A percentile compares a stretch with the other conserved stretches of the same genome.
phyloP scores from a whole-genome alignment of 306 rosid genomes.

The Quercus gilva region DNA sequence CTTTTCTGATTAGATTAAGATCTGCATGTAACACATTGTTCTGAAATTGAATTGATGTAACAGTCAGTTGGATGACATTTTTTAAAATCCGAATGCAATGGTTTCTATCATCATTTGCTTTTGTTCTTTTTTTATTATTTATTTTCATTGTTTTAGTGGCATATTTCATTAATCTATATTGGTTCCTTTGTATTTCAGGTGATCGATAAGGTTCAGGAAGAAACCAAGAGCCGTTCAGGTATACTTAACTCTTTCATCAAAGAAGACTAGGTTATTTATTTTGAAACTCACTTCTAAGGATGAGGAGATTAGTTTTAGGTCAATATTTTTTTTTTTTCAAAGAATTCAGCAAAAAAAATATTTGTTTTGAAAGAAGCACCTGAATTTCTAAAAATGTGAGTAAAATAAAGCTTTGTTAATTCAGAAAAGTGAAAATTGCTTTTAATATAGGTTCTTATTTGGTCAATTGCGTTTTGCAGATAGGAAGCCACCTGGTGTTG shows the following conservation, averaged over 20 bases:
- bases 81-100: neutral
- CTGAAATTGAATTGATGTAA: neutral
- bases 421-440: neutral
- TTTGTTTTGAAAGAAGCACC: neutral
- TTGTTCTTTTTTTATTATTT: neutral
- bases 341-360: neutral
- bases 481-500: constrained; percentile 96
- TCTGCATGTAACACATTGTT: neutral
- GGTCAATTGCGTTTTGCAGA: constrained; percentile 41
- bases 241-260: constrained; percentile 5
- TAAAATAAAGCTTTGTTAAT: neutral
- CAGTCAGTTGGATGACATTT: neutral
- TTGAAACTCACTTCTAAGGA: neutral
- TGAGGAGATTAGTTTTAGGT: neutral
- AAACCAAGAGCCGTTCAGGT: constrained; percentile 94
- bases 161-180: constrained; percentile 20
- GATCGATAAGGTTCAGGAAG: constrained; percentile 98
- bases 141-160: neutral
- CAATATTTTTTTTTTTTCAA: too few relatives aligned
- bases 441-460: neutral
- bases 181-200: constrained; percentile 50
- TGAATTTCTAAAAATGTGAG: neutral
- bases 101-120: neutral
- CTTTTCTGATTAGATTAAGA: neutral
- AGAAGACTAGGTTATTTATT: neutral